phyloP scores from a whole-genome alignment of 331 rosid species.

The Stylosanthes scabra region DNA sequence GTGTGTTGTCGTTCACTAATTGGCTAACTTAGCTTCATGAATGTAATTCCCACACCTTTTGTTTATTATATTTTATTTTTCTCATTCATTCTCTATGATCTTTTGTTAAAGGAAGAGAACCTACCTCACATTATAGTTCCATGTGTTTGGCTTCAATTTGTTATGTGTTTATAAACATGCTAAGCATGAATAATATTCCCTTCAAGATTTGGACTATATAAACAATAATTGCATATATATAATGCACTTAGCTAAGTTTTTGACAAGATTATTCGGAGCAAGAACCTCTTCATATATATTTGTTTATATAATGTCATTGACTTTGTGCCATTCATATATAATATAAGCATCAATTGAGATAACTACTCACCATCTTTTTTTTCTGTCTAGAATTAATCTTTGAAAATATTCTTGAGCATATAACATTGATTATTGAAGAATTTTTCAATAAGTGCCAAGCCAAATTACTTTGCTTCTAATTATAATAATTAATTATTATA shows the following conservation, averaged over 20 bases:
- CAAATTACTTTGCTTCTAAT: not conserved
- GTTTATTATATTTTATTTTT: not conserved
- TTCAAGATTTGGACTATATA: conserved; percentile 8
- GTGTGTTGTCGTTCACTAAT: conserved; percentile 45
- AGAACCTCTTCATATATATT: conserved; percentile 32
- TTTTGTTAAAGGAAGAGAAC: conserved; percentile 37
- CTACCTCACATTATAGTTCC: conserved; percentile 39
- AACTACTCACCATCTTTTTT: not conserved
- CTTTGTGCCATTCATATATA: conserved; percentile 30
- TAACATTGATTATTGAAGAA: conserved; percentile 33
- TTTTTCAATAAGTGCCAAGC: not conserved
- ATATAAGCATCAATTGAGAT: conserved; percentile 18
- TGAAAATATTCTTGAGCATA: conserved; percentile 45
- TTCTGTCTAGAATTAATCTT: not conserved
- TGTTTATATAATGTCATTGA: conserved; percentile 5
- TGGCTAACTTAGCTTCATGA: conserved; percentile 40
- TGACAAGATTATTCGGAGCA: conserved; percentile 45
- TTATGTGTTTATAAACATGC: not conserved
- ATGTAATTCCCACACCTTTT: conserved; percentile 35
- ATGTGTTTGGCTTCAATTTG: conserved; percentile 42
- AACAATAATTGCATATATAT: conserved; percentile 1
- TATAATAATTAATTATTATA: too few relatives aligned
- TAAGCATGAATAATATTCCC: conserved; percentile 51
- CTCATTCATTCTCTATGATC: not conserved
- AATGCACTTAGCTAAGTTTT: conserved; percentile 38